phyloP scores from a whole-genome alignment of 352 stramenopile species.

The Phytophthora chlamydospora region DNA sequence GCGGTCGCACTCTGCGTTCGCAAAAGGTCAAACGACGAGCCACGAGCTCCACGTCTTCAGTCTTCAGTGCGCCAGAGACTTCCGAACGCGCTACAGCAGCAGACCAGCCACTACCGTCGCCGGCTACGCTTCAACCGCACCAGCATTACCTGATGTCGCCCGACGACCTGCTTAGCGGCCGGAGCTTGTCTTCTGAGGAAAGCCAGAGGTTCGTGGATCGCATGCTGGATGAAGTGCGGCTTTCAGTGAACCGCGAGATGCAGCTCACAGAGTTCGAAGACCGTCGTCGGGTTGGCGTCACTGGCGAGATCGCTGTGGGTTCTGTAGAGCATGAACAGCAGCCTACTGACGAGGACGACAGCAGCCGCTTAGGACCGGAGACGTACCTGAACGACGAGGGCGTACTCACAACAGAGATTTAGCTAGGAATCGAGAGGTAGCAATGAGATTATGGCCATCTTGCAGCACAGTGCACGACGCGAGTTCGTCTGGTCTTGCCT shows the following conservation, averaged over 20 bases:
- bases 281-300: constrained; percentile 13
- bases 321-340: constrained; percentile 19
- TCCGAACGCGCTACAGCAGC: constrained; percentile 1
- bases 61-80: constrained; percentile 13
- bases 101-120: constrained; percentile 14
- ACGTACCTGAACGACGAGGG: constrained; percentile 78
- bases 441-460: constrained; percentile 15
- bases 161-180: constrained; percentile 52
- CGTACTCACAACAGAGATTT: constrained; percentile 74
- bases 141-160: constrained; percentile 52
- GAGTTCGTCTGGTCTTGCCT: too few species aligned
- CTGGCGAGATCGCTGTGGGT: background rate
- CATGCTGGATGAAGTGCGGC: constrained; percentile 74
- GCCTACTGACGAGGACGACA: constrained; percentile 35
- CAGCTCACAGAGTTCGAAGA: constrained; percentile 34
- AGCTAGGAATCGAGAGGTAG: constrained; percentile 9
- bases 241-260: constrained; percentile 57
- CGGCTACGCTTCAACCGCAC: constrained; percentile 15
- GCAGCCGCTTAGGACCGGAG: constrained; percentile 49
- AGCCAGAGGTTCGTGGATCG: constrained; percentile 82
- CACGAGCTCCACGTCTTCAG: constrained; percentile 3
- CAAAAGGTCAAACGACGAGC: constrained; percentile 75
- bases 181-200: constrained; percentile 63
- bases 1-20: constrained; percentile 70
- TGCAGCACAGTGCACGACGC: too few species aligned